A percentile compares a stretch with the other conserved stretches of the same genome.
These are phyloP conservation scores for Plantago major DNA, from an alignment of 257 asterid species.

Conservation along the genomic window DNA sequence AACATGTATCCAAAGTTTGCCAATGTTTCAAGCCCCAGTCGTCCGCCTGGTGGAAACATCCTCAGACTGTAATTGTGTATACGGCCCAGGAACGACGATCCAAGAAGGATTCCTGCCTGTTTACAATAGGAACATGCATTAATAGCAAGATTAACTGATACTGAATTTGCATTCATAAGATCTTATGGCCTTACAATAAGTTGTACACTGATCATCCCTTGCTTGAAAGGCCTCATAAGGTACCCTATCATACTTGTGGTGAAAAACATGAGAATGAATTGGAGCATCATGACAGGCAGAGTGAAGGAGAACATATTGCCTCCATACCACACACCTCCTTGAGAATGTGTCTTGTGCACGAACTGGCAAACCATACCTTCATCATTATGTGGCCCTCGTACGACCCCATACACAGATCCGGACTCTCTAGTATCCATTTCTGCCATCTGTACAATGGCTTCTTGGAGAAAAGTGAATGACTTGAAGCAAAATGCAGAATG, in stretches of 20 bases:
- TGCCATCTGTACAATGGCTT: background rate
- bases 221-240: slow-evolving; percentile 41
- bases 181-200: slow-evolving; percentile 42
- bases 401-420: slow-evolving; percentile 26
- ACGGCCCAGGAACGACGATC: slow-evolving; percentile 35
- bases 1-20: slow-evolving; percentile 51
- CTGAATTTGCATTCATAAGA: too few relatives aligned
- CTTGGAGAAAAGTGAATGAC: background rate
- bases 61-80: background rate
- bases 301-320: slow-evolving; percentile 32
- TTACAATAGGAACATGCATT: background rate
- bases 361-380: slow-evolving; percentile 46
- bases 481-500: background rate
- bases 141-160: too few relatives aligned
- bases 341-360: slow-evolving; percentile 25
- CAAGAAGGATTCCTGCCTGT: slow-evolving; percentile 58
- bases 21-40: slow-evolving; percentile 34
- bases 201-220: slow-evolving; percentile 55
- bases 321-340: slow-evolving; percentile 47
- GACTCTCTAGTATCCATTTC: background rate
- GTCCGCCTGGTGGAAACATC: slow-evolving; percentile 46
- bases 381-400: slow-evolving; percentile 30
- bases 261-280: slow-evolving; percentile 26
- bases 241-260: slow-evolving; percentile 25
- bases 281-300: slow-evolving; percentile 36